Base-by-base conservation (phyloP, 768 basidiomycete genomes). In the Mycena vulgaris region DNA sequence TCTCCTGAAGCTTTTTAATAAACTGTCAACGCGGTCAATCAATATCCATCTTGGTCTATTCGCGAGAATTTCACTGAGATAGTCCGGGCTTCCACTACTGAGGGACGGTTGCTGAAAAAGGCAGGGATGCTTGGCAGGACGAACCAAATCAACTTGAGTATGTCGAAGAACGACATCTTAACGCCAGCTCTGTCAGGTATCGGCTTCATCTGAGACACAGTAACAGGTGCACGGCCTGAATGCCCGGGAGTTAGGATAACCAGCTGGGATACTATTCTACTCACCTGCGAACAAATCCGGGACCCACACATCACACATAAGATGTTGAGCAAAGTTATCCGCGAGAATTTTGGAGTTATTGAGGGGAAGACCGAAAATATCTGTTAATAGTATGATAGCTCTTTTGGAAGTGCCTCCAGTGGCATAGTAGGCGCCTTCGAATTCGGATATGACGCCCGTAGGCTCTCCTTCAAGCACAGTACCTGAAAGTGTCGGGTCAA, bases 271-370 rank as follows among this genome's bases (percentile, higher is more conserved):
- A n/a, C n/a, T n/a, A n/a, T n/a, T n/a, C 31, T 30, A 61, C 78
- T 39, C 42, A 83, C 84, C 85, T 35, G 77, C 70, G 70, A 87
- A 88, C 27, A 84, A 28, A 74, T 87, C 86, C 9, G 85, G 86
- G 21, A 83, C 79, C 81, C 83, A 87, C 27, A 86, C 86, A 64
- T 87, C 86, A 59, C 84, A 82, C 5, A 75, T 74, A 33, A 86
- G 72, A 6, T 71, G 57, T 48, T 79, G 73, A 10, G 83, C 78
- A 45, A 84, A 76, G 30, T 73, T 67, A 75, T 87, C 84, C 3
- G 85, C 84, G 0, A 86, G 72, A 57, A 88, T 78, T 74, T 83
- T 86, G 57, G 73, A 76, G 64, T 88, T 86, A 8, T 77, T 60
- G 48, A 61, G 53, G 21, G 66, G 63, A 19, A 86, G 78, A 11